Base-by-base conservation (phyloP, 2,329 filamentous ascomycete genomes). In the Penicillium digitatum region DNA sequence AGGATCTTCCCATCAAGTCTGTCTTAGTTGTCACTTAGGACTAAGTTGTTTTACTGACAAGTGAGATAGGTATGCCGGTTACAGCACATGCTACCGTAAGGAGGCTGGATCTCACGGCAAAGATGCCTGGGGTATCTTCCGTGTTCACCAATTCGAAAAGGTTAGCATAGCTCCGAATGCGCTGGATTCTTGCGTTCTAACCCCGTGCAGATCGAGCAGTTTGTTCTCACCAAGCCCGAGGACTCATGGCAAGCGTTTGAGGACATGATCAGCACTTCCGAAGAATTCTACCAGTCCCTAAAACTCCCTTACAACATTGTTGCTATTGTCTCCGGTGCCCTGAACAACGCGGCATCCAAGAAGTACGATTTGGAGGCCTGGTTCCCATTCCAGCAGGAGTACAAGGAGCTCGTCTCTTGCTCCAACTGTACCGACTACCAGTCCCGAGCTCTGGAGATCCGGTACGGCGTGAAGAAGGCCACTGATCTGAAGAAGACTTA, bases 341-440 rank as follows among this genome's bases (percentile, higher is more conserved):
- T 99, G 67, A 96, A 95, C 78, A 95, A 92, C 66, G 88, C 88
- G 1, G 87, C 87, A 4, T 80, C 90, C 27, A 96, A 96, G 82
- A 99, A 99, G 77, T 92, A 87, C 72, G 94, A 99, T 69, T 82
- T 99, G 22, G 94, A 99, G 74, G 93, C 94, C 3, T 95, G 91
- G 90, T 96, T 95, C 74, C 91, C 90, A 16, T 95, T 89, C 81
- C 92, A 97, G 74, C 88, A 88, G 66, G 94, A 97, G 76, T 99
- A 97, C 82, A 97, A 97, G 78, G 94, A 97, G 78, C 84, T 99
- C 27, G 94, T 97, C 48, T 95, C 90, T 20, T 96, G 92, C 82
- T 95, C 90, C 58, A 99, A 99, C 78, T 99, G 94, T 80, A 95
- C 90, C 42, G 93, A 97, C 73, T 97, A 97, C 79, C 94, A 99